A percentile compares a stretch with the other conserved stretches of the same genome.
Evolutionary conservation across 2,329 filamentous ascomycete genomes (phyloP).

Genomic region (Cladophialophora psammophila): DNA sequence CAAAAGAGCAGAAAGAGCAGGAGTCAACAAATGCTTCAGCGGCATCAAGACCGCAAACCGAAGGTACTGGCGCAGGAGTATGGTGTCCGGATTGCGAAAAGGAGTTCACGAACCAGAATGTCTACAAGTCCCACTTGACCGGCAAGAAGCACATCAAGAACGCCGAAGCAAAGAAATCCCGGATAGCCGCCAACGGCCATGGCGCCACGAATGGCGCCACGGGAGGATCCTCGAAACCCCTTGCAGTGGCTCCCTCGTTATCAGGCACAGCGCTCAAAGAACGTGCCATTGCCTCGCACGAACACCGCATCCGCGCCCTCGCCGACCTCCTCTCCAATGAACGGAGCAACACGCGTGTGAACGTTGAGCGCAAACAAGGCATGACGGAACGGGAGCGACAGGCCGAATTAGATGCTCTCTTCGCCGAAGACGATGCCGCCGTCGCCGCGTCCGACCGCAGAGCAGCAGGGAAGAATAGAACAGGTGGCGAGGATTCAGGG

Average conservation of each 20-base stretch:
- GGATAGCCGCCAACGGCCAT: conserved; percentile 26
- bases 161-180: conserved; percentile 67
- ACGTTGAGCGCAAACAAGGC: conserved; percentile 94
- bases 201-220: conserved; percentile 35
- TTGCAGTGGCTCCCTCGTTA: conserved; percentile 5
- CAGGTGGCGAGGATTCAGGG: conserved; percentile 61
- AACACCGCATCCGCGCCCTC: conserved; percentile 81
- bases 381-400: conserved; percentile 97
- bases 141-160: conserved; percentile 94
- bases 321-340: conserved; percentile 84
- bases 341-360: conserved; percentile 86
- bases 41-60: conserved; percentile 51
- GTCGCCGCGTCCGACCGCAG: conserved; percentile 36
- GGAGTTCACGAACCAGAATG: conserved; percentile 93
- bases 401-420: conserved; percentile 88
- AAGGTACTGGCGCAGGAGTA: conserved; percentile 70
- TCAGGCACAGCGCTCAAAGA: conserved; percentile 72
- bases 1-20: conserved; percentile 57
- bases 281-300: conserved; percentile 85
- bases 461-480: conserved; percentile 42
- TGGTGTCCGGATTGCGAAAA: conserved; percentile 95
- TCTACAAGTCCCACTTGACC: conserved; percentile 85
- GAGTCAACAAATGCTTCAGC: conserved; percentile 47
- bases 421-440: conserved; percentile 65
- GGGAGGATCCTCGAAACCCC: conserved; percentile 25